Evolutionary conservation across 768 basidiomycete species (phyloP).

Genomic region (Suillus americanus): DNA sequence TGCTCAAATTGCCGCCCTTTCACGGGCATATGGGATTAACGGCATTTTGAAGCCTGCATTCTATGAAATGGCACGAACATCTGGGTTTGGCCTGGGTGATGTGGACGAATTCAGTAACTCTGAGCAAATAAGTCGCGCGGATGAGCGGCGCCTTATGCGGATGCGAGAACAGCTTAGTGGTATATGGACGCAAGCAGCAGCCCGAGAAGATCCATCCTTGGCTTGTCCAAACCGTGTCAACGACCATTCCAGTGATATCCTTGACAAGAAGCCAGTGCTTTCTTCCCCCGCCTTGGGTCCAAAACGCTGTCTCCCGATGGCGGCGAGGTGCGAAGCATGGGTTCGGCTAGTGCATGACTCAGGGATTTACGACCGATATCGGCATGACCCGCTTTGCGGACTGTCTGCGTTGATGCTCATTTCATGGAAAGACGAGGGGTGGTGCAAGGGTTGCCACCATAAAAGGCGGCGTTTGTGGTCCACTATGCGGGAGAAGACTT

Average conservation of each 20-base stretch:
- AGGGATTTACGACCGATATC: constrained; percentile 26
- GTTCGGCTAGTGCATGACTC: constrained; percentile 16
- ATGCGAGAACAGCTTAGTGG: background rate
- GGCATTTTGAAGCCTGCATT: constrained; percentile 35
- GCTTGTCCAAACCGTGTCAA: background rate
- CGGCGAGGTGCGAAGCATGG: constrained; percentile 7
- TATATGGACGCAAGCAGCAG: background rate
- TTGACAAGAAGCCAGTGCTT: background rate
- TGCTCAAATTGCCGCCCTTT: constrained; percentile 29
- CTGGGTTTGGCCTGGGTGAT: constrained; percentile 2
- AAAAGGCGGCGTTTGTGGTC: too few relatives aligned
- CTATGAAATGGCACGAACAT: constrained; percentile 34
- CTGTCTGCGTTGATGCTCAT: constrained; percentile 30
- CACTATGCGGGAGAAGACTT: too few relatives aligned
- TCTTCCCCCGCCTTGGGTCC: constrained; percentile 5
- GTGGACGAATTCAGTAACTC: background rate
- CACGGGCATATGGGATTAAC: constrained; percentile 26
- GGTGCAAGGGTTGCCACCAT: constrained; percentile 18
- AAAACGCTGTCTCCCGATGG: background rate
- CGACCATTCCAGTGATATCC: background rate
- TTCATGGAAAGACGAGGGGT: constrained; percentile 28
- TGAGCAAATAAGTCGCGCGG: background rate
- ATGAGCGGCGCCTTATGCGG: background rate
- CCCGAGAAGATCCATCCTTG: background rate
- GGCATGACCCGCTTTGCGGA: constrained; percentile 36